These are phyloP conservation scores for Aspergillus taichungensis DNA, from an alignment of 495 filamentous ascomycete genomes.

Conservation along the genomic window DNA sequence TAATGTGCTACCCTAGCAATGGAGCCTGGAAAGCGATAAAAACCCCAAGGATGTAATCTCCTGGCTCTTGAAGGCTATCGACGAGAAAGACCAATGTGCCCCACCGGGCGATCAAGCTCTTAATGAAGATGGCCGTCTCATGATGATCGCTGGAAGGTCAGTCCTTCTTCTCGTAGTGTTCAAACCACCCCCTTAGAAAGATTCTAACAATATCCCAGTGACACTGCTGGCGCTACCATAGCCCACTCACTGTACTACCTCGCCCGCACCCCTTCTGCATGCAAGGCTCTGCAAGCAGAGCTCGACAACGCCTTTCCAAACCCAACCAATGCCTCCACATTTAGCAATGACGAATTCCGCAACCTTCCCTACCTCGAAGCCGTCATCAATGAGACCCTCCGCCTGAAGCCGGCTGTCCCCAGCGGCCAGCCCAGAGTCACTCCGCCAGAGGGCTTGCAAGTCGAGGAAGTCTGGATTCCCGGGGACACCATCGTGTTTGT, in stretches of 20 bases:
- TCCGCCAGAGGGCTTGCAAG: constrained; percentile 15
- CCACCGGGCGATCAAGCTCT: constrained; percentile 10
- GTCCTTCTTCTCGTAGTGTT: neutral
- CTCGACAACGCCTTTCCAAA: constrained; percentile 5
- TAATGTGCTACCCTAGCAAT: constrained; percentile 2
- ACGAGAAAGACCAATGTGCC: constrained; percentile 9
- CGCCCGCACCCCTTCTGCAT: constrained; percentile 14
- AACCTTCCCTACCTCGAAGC: constrained; percentile 33
- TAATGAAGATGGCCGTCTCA: constrained; percentile 14
- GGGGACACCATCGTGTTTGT: constrained; percentile 19
- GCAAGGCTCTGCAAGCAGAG: constrained; percentile 16
- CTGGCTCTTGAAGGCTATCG: constrained; percentile 19
- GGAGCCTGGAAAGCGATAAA: constrained; percentile 8
- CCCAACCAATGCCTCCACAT: too few species aligned
- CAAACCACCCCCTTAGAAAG: neutral
- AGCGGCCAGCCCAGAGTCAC: constrained; percentile 28
- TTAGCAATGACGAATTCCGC: constrained; percentile 7
- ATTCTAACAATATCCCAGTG: constrained; percentile 10
- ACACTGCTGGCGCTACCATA: constrained; percentile 25
- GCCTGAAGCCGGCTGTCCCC: constrained; percentile 40
- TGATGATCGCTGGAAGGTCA: constrained; percentile 25
- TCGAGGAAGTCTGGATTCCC: constrained; percentile 20
- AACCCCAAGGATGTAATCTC: constrained; percentile 18
- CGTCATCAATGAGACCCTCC: constrained; percentile 46
- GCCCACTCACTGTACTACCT: constrained; percentile 33